Conservation (phyloP, 1,284 basidiomycete genomes). For the Peniophora sp. region DNA sequence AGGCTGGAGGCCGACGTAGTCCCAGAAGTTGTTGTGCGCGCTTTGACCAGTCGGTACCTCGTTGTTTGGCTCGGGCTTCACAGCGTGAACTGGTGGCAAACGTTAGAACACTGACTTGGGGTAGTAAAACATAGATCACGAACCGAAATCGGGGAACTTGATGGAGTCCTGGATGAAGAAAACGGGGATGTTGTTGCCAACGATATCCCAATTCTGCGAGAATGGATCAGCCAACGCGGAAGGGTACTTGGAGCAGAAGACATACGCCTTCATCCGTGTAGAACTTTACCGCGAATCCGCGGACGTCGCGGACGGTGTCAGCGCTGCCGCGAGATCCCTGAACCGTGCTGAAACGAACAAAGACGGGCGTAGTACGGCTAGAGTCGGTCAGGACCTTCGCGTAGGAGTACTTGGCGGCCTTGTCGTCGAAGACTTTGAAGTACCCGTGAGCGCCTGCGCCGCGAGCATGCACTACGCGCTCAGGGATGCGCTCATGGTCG, state of each 20-base stretch:
- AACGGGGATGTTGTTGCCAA: constrained; percentile 70
- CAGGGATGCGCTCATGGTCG: constrained; percentile 75
- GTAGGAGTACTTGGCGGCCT: constrained; percentile 52
- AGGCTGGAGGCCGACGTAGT: constrained; percentile 57
- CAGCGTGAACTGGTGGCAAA: constrained; percentile 46
- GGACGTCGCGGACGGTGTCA: constrained; percentile 76
- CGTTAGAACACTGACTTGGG: too few species aligned
- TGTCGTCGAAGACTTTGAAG: constrained; percentile 65
- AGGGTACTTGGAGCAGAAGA: neutral
- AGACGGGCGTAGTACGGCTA: constrained; percentile 62
- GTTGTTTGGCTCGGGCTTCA: constrained; percentile 75
- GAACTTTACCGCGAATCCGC: constrained; percentile 78
- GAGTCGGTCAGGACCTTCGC: constrained; percentile 69
- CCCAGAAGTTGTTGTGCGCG: constrained; percentile 82
- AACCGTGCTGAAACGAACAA: constrained; percentile 79
- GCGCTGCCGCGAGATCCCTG: constrained; percentile 71
- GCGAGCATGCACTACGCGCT: constrained; percentile 60
- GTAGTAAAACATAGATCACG: too few species aligned
- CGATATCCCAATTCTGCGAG: constrained; percentile 71
- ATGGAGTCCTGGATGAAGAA: constrained; percentile 85
- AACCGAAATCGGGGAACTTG: constrained; percentile 70
- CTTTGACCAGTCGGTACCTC: constrained; percentile 58
- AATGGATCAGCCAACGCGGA: neutral
- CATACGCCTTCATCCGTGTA: constrained; percentile 61
- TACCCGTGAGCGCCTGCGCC: constrained; percentile 77